Evolutionary conservation across 331 rosid species (phyloP).

Genomic region (Malus hybrid): DNA sequence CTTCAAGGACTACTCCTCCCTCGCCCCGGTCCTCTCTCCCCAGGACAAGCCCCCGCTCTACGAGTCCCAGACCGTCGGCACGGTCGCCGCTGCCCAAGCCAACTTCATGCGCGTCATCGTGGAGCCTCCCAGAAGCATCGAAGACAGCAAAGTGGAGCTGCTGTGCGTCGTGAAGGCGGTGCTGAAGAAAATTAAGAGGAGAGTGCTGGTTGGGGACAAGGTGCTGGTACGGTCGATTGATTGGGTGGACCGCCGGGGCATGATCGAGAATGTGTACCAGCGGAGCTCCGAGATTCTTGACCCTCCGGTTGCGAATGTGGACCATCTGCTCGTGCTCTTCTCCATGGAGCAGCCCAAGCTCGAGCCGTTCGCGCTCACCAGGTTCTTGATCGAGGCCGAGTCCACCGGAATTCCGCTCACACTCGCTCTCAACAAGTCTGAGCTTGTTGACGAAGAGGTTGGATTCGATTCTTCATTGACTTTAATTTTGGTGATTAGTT

Average conservation of each 20-base stretch:
- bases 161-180: conserved; percentile 81
- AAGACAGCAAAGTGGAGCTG: conserved; percentile 36
- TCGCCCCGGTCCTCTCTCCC: conserved; percentile 57
- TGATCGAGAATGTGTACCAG: conserved; percentile 82
- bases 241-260: conserved; percentile 84
- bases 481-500: not conserved
- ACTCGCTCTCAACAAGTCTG: conserved; percentile 69
- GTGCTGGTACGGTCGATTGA: conserved; percentile 85
- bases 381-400: conserved; percentile 84
- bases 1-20: conserved; percentile 55
- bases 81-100: conserved; percentile 91
- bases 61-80: conserved; percentile 71
- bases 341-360: conserved; percentile 74
- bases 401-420: conserved; percentile 78
- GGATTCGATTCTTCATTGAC: not conserved
- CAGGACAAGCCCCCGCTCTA: conserved; percentile 40
- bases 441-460: conserved; percentile 83
- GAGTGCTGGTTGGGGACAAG: conserved; percentile 89
- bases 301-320: conserved; percentile 89
- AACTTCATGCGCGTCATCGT: conserved; percentile 95
- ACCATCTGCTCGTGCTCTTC: conserved; percentile 70
- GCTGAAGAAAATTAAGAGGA: conserved; percentile 85
- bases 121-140: conserved; percentile 29
- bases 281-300: conserved; percentile 71
- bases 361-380: conserved; percentile 65